Evolutionary conservation across 495 filamentous ascomycete species (phyloP), one percentile per base, ranked within the genome.

Genomic region (Podospora appendiculata): DNA sequence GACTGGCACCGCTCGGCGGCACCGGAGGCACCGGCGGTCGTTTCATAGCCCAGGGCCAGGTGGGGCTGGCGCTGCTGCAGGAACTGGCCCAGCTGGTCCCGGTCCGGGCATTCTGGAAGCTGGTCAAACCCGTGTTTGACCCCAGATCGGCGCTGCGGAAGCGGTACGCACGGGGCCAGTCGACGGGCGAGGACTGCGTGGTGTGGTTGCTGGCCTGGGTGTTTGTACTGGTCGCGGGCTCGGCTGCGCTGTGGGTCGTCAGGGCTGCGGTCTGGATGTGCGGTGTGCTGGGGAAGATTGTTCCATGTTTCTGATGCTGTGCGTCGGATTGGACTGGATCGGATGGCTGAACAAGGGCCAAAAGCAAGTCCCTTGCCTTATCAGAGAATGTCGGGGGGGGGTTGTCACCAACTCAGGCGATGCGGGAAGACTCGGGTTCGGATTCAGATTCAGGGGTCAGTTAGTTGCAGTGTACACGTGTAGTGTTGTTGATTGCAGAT

Each of bases 61-160:
- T 17, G 11, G 12, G 38, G n/a, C 38, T 40, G 38, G 38, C 11
- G 38, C n/a, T 40, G 38, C 38, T 40, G 38, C 10, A 40, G n/a
- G 38, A 40, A 40, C 25, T 25, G 2, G 25, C 5, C 25, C 25
- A 25, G 11, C 3, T 35, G 43, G 45, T 51, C 3, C 32, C 33
- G 4, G 12, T 47, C 25, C 48, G 50, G 32, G 58, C 52, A 40
- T 65, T 60, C 49, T 69, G 62, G 65, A 35, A 41, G 13, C 33
- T 64, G 12, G 59, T 67, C 19, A 35, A 40, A 41, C 67, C 67
- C 9, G 59, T 62, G 46, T 62, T 70, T 44, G 57, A 63, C 38
- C 52, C 40, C 12, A 32, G 56, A 0, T 69, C 66, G 39, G 47
- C 57, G 38, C 45, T 69, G 40, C 58, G 61, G 18, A 54, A 49